Evolutionary conservation across 306 rosid genomes (phyloP).

Genomic region (Myrica gale): DNA sequence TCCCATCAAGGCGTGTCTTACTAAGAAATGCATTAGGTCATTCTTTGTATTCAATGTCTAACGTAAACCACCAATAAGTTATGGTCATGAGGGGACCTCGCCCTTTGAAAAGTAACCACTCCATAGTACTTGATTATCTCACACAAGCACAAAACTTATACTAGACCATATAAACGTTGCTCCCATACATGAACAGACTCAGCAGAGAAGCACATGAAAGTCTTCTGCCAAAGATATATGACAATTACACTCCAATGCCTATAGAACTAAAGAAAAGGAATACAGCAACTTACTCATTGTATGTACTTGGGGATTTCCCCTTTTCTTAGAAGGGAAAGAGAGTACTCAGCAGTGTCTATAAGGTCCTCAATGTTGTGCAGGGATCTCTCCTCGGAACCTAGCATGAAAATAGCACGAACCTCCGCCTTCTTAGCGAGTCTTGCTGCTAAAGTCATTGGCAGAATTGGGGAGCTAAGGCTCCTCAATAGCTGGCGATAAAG

Average conservation of each 20-base stretch:
- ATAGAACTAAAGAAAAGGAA: not conserved
- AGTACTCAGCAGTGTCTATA: constrained; percentile 70
- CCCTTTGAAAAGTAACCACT: not conserved
- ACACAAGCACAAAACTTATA: not conserved
- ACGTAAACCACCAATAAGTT: not conserved
- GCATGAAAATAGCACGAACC: constrained; percentile 63
- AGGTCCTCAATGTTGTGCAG: constrained; percentile 76
- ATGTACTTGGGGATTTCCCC: constrained; percentile 52
- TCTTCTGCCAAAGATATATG: not conserved
- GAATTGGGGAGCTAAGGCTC: constrained; percentile 64
- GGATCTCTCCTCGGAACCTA: constrained; percentile 78
- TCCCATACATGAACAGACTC: not conserved
- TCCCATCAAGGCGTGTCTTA: not conserved
- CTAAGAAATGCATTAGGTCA: not conserved
- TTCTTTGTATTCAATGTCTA: not conserved
- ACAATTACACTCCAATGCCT: not conserved
- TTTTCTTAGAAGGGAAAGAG: constrained; percentile 66
- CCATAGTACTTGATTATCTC: not conserved
- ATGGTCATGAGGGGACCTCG: not conserved
- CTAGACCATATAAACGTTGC: not conserved
- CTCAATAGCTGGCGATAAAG: constrained; percentile 70
- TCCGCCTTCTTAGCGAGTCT: constrained; percentile 66
- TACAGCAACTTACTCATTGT: constrained; percentile 35
- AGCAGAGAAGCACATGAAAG: not conserved
- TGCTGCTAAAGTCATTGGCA: constrained; percentile 62